Evolutionary conservation across 2,329 filamentous ascomycete species (phyloP), one percentile per base, ranked within the genome.

Genomic region (Diplocarpon mali): DNA sequence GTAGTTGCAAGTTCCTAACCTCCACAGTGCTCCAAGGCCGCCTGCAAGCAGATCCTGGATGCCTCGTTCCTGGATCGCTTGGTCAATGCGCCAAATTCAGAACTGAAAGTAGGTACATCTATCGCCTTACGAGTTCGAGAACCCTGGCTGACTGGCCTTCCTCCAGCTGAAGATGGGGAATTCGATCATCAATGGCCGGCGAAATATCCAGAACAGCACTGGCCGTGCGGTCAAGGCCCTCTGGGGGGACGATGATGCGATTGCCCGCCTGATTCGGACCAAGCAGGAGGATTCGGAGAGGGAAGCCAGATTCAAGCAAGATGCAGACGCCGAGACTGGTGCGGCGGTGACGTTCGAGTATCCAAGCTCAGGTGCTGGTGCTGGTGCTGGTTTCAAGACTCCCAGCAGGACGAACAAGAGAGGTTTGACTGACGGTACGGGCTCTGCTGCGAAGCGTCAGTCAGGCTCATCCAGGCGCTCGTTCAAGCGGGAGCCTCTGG

Each of bases 21-120:
- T 27, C 10, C 41, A 12, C 20, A 56, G 52, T 14, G 34, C 2
- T 51, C 46, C 0, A 60, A 60, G 34, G 56, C 58, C 2, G 34
- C 51, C 1, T 57, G 52, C 32, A 60, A 60, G 34, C 51, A 56
- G 30, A 20, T 57, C 2, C 40, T 59, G 1, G 57, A 59, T 38
- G 45, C 53, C 6, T 16, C 44, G 1, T 57, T 50, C 32, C 35
- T 53, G 16, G 29, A 49, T 34, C 49, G 56, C n/a, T 31, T 58
- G 15, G 52, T 54, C 15, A 52, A 54, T 15, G 51, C 48, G 11
- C 58, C 58, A 4, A 17, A 43, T 5, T 34, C 30, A 2, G 51
- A 57, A 14, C 34, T 52, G 2, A 45, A 48, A 27, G 58, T 60
- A 54, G 46, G 53, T 17, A 31, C 17, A n/a, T 30, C n/a, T n/a